Evolutionary conservation across 257 asterid genomes (phyloP).

Genomic region (Henckelia pumila): DNA sequence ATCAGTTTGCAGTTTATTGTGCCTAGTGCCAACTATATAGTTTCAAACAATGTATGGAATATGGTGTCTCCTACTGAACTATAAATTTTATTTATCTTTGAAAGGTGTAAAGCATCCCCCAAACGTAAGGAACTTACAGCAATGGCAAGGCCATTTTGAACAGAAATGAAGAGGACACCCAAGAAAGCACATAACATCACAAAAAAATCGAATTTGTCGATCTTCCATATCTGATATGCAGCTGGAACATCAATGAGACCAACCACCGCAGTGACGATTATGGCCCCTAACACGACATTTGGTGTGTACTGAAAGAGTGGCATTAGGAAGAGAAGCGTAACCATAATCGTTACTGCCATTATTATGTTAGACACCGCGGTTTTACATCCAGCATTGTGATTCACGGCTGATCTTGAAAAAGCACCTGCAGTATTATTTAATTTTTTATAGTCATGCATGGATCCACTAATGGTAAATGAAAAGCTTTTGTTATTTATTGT

Average conservation of each 20-base stretch:
- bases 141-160: constrained; percentile 71
- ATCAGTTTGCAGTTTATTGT: not conserved
- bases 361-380: constrained; percentile 75
- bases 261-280: constrained; percentile 77
- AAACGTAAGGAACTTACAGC: constrained; percentile 44
- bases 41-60: too few species aligned
- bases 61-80: too few species aligned
- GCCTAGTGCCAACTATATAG: too few species aligned
- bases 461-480: not conserved
- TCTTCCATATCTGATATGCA: constrained; percentile 70
- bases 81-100: too few species aligned
- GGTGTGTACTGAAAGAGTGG: constrained; percentile 92
- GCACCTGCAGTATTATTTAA: constrained; percentile 51
- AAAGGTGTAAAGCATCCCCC: too few species aligned
- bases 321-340: constrained; percentile 84
- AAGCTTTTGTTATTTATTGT: not conserved
- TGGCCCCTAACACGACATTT: constrained; percentile 75
- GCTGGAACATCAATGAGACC: constrained; percentile 87
- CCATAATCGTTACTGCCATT: constrained; percentile 85
- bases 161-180: constrained; percentile 82
- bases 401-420: constrained; percentile 90
- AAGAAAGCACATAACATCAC: constrained; percentile 72
- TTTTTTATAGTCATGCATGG: not conserved
- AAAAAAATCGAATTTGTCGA: constrained; percentile 73
- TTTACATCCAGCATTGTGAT: constrained; percentile 89